phyloP scores from a whole-genome alignment of 2,329 filamentous ascomycete genomes.

The Talaromyces pinophilus region DNA sequence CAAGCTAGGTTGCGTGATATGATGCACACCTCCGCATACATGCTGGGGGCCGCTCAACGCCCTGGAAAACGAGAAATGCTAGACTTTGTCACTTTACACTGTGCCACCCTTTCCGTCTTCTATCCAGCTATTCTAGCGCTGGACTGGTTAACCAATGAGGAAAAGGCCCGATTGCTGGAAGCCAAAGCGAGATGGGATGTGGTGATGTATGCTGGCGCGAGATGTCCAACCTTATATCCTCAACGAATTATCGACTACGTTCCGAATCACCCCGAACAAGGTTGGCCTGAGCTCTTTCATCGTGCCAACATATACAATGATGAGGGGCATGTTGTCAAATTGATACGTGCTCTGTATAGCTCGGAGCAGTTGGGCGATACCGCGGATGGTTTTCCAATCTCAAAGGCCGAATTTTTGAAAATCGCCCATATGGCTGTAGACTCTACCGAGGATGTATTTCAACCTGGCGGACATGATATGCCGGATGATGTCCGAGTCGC shows the following conservation, averaged over 20 bases:
- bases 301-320: neutral
- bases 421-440: neutral
- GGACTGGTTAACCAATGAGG: neutral
- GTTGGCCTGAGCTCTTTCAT: neutral
- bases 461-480: neutral
- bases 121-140: neutral
- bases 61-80: neutral
- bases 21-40: neutral
- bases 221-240: neutral
- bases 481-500: neutral
- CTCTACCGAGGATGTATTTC: neutral
- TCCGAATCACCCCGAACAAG: neutral
- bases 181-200: neutral
- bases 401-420: neutral
- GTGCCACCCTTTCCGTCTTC: neutral
- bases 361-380: neutral
- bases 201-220: neutral
- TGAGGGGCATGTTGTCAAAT: neutral
- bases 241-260: neutral
- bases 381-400: neutral
- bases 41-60: neutral
- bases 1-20: neutral
- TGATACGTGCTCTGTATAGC: neutral
- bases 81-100: neutral
- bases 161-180: neutral